A percentile compares a stretch with the other conserved stretches of the same genome.
These are phyloP conservation scores for Candida wancherniae DNA, from an alignment of 805 yeast genomes.

Conservation along the genomic window DNA sequence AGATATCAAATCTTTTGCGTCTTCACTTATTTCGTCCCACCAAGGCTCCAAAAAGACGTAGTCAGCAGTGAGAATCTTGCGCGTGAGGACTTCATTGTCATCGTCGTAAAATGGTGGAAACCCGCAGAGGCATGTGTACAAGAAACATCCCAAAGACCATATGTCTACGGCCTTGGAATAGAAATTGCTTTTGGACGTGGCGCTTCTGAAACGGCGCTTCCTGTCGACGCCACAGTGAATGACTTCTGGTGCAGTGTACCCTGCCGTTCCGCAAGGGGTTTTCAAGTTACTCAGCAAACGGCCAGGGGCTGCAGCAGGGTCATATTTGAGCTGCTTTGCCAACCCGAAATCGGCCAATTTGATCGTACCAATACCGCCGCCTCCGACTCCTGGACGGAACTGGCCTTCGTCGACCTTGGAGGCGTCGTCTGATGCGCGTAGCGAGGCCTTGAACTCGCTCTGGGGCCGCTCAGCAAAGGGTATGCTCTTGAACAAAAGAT, in stretches of 20 bases:
- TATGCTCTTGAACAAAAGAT: conserved; percentile 60
- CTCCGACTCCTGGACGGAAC: conserved; percentile 76
- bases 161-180: conserved; percentile 94
- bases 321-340: conserved; percentile 83
- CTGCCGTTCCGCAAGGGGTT: conserved; percentile 98
- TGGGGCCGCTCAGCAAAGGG: conserved; percentile 41
- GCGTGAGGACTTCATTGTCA: conserved; percentile 65
- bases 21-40: conserved; percentile 79
- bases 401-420: conserved; percentile 83
- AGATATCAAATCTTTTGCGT: conserved; percentile 67
- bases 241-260: conserved; percentile 97
- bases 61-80: conserved; percentile 75
- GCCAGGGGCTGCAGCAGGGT: conserved; percentile 18
- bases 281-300: conserved; percentile 52
- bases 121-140: conserved; percentile 90
- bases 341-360: conserved; percentile 95
- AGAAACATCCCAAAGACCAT: conserved; percentile 98
- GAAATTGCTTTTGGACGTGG: conserved; percentile 13
- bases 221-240: conserved; percentile 74
- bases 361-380: conserved; percentile 86
- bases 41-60: conserved; percentile 74
- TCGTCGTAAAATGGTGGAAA: conserved; percentile 97
- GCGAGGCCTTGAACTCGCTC: conserved; percentile 28
- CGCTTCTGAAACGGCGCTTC: conserved; percentile 13
- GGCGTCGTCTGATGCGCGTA: conserved; percentile 64